phyloP scores from a whole-genome alignment of 257 asterid genomes.

The Petunia axillaris region DNA sequence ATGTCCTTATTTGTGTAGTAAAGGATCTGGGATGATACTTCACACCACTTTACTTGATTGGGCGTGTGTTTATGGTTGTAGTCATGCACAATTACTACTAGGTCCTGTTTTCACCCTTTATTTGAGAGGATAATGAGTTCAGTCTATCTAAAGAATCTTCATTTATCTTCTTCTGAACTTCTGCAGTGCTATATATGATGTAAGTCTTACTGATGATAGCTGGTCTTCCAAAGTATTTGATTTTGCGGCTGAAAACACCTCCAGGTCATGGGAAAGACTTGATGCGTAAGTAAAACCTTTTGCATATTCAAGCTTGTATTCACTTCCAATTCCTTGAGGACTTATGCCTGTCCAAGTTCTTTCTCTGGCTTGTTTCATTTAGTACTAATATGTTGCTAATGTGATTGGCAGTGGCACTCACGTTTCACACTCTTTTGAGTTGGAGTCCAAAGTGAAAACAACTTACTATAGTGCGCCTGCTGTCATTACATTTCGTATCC shows the following conservation, averaged over 20 bases:
- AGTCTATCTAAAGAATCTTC: conserved; percentile 8
- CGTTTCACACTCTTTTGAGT: conserved; percentile 65
- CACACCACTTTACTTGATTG: background rate
- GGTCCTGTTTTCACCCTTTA: background rate
- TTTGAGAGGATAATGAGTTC: background rate
- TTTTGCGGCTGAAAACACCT: conserved; percentile 59
- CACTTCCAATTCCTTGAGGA: background rate
- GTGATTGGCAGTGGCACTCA: conserved; percentile 57
- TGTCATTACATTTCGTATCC: conserved; percentile 53
- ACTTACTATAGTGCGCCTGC: conserved; percentile 68
- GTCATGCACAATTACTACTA: background rate
- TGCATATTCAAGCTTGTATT: background rate
- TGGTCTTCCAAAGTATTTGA: conserved; percentile 61
- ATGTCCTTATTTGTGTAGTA: background rate
- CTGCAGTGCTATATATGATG: conserved; percentile 65
- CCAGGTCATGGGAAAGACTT: conserved; percentile 61
- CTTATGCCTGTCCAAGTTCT: background rate
- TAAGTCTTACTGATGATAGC: conserved; percentile 57
- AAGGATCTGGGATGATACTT: background rate
- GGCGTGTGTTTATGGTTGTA: background rate
- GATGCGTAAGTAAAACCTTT: conserved; percentile 48
- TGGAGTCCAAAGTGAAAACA: conserved; percentile 60
- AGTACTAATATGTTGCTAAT: conserved; percentile 10
- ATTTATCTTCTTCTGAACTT: background rate
- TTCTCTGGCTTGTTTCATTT: background rate